A percentile compares a stretch with the other conserved stretches of the same genome.
Evolutionary conservation across 1,139 yeast species (phyloP).

Genomic region (Geotrichum citri-aurantii): DNA sequence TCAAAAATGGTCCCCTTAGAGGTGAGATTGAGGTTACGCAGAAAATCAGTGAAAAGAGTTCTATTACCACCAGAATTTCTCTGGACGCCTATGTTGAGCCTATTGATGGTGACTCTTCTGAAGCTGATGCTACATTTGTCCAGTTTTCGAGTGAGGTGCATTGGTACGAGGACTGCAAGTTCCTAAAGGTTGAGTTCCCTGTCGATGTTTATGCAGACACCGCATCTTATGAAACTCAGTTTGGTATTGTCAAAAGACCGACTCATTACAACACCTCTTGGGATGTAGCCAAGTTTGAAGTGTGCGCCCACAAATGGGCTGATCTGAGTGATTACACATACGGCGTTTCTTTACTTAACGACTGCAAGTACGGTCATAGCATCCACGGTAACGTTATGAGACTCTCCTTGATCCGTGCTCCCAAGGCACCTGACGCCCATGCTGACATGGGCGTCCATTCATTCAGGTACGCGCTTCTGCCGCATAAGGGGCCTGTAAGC

Average conservation of each 20-base stretch:
- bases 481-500: slow-evolving; percentile 66
- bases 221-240: slow-evolving; percentile 89
- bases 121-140: slow-evolving; percentile 36
- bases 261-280: slow-evolving; percentile 92
- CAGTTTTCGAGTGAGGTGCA: slow-evolving; percentile 64
- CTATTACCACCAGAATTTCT: slow-evolving; percentile 64
- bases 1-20: slow-evolving; percentile 52
- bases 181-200: slow-evolving; percentile 91
- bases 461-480: slow-evolving; percentile 77
- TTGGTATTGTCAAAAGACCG: slow-evolving; percentile 84
- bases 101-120: slow-evolving; percentile 23
- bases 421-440: slow-evolving; percentile 84
- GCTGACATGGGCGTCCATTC: slow-evolving; percentile 91
- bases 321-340: slow-evolving; percentile 81
- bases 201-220: slow-evolving; percentile 68
- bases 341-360: slow-evolving; percentile 83
- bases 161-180: slow-evolving; percentile 86
- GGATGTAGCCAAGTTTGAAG: slow-evolving; percentile 97
- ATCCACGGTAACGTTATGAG: slow-evolving; percentile 88
- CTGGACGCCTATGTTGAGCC: slow-evolving; percentile 49
- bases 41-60: slow-evolving; percentile 50
- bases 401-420: slow-evolving; percentile 71
- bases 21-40: slow-evolving; percentile 56
- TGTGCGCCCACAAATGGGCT: slow-evolving; percentile 88
- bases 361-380: slow-evolving; percentile 85